Percentiles rank a stretch among this genome's conserved stretches.
Evolutionary conservation across 108 stramenopile species (phyloP).

Genomic region (Conticribra guillardii): DNA sequence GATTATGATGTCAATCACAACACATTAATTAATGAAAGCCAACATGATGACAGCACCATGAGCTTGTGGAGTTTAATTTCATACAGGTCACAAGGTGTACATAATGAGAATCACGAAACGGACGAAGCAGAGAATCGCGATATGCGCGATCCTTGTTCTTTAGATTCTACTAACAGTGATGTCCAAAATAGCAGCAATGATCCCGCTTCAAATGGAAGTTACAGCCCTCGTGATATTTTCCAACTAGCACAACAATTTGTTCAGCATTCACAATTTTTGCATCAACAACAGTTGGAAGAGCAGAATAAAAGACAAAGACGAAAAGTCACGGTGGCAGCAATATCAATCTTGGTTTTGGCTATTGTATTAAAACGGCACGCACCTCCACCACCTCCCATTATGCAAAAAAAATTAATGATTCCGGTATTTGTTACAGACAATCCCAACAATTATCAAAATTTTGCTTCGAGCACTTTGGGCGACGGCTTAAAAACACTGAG

Average conservation of each 20-base stretch:
- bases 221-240: not conserved
- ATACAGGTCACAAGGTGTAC: not conserved
- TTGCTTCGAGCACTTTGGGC: not conserved
- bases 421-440: not conserved
- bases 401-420: not conserved
- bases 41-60: too few relatives aligned
- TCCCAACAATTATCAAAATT: not conserved
- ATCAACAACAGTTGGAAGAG: not conserved
- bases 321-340: not conserved
- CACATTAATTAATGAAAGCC: not conserved
- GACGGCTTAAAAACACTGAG: not conserved
- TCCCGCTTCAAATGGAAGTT: not conserved
- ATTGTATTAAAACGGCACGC: constrained; percentile 31
- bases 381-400: constrained; percentile 45
- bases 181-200: too few relatives aligned
- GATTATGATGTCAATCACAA: not conserved
- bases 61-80: not conserved
- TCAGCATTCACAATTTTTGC: not conserved
- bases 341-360: constrained; percentile 1
- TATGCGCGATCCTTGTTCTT: not conserved
- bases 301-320: constrained; percentile 2
- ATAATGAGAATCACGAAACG: constrained; percentile 2
- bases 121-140: not conserved
- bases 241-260: not conserved
- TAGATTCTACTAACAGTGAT: too few relatives aligned